Evolutionary conservation across 192 early-diverging fungal species (phyloP).

Genomic region (Podila clonocystis): DNA sequence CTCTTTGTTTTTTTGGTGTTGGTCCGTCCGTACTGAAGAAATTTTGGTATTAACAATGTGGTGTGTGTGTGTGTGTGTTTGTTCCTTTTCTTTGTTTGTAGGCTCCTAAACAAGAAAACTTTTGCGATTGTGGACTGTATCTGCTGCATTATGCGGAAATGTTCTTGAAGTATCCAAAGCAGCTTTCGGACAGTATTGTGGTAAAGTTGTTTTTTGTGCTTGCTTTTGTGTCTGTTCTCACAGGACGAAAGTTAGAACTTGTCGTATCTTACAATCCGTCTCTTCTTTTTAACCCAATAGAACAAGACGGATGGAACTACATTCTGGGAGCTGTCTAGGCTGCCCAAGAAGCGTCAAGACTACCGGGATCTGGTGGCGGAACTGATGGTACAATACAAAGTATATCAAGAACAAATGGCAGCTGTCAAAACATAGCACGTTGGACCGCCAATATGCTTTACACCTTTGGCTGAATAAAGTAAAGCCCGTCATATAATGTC

Average conservation of each 20-base stretch:
- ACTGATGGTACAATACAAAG: conserved; percentile 24
- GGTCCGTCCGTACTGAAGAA: neutral
- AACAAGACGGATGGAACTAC: conserved; percentile 14
- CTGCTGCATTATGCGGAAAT: conserved; percentile 82
- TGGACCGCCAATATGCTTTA: too few species aligned
- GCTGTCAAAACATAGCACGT: too few species aligned
- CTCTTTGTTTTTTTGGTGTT: neutral
- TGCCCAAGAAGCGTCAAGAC: conserved; percentile 22
- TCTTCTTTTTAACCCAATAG: neutral
- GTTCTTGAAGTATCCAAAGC: conserved; percentile 62
- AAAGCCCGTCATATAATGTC: too few species aligned
- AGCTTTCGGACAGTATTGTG: conserved; percentile 52
- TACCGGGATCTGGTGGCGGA: conserved; percentile 23
- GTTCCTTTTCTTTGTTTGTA: conserved; percentile 14
- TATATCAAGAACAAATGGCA: too few species aligned
- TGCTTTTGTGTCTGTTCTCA: neutral
- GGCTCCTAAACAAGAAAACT: conserved; percentile 79
- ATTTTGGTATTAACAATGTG: neutral
- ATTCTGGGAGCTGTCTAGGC: conserved; percentile 12
- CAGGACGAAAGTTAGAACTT: too few species aligned
- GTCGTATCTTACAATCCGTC: neutral
- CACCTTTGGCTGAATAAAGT: too few species aligned
- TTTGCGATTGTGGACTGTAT: conserved; percentile 91
- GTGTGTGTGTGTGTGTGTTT: too few species aligned
- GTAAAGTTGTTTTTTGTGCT: conserved; percentile 33